Conservation (phyloP, 805 yeast species). For the Monosporozyma yasuniensis region DNA sequence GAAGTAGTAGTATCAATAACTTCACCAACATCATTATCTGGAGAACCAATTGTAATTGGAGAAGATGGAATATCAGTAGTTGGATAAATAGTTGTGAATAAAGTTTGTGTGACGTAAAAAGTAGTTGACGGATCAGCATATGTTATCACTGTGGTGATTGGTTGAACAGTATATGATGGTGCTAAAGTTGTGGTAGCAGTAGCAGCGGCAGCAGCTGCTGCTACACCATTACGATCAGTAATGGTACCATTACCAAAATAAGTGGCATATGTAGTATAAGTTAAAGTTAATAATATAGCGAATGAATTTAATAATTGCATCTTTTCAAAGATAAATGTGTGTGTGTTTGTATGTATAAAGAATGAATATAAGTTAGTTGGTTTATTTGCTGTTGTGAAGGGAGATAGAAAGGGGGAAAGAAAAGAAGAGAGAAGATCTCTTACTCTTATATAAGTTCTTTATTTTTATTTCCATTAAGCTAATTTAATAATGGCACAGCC, state of each 20-base stretch:
- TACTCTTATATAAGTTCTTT: not conserved
- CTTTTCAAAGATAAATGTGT: not conserved
- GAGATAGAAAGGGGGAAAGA: not conserved
- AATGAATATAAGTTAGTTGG: not conserved
- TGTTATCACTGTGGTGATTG: constrained; percentile 10
- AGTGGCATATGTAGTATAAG: not conserved
- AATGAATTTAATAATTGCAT: not conserved
- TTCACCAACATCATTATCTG: not conserved
- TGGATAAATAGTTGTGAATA: constrained; percentile 11
- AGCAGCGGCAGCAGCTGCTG: too few species aligned
- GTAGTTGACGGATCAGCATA: constrained; percentile 15
- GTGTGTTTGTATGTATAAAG: not conserved
- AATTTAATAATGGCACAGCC: too few species aligned
- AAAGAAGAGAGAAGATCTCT: too few species aligned
- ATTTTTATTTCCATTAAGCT: too few species aligned
- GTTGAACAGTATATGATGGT: constrained; percentile 12
- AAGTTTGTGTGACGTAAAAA: constrained; percentile 3
- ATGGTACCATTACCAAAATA: not conserved
- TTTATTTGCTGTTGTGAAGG: not conserved
- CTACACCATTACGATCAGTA: too few species aligned
- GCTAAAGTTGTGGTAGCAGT: constrained; percentile 13
- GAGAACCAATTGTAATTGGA: too few species aligned
- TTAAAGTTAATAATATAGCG: not conserved
- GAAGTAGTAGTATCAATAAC: not conserved
- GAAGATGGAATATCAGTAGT: not conserved